Evolutionary conservation across 495 filamentous ascomycete genomes (phyloP), one percentile per base, ranked within the genome.

Genomic region (Rhypophila decipiens): DNA sequence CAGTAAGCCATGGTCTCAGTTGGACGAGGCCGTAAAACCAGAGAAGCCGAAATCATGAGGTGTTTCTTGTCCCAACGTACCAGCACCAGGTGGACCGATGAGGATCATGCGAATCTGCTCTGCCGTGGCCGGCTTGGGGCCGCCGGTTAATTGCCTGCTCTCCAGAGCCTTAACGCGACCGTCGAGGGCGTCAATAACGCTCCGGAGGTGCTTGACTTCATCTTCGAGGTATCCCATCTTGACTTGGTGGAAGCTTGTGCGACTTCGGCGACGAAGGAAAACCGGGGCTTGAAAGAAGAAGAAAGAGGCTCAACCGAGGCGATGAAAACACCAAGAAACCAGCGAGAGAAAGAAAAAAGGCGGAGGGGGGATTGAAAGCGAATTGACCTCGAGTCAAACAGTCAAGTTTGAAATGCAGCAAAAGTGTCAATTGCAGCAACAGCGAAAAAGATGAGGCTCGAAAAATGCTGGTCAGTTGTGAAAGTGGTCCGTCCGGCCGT

Each of bases 31-130:
- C 44, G 20, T 37, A 2, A 4, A 18, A 38, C n/a, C 3, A 34
- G 23, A 34, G 4, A 24, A 20, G 24, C 22, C 13, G n/a, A n/a
- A n/a, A n/a, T n/a, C n/a, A n/a, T n/a, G n/a, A n/a, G n/a, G n/a
- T n/a, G n/a, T n/a, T n/a, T n/a, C n/a, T n/a, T n/a, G 27, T 7
- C 24, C 42, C 35, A 17, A 70, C 84, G 47, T 83, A 96, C 93
- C 93, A 68, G 93, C 93, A 64, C 93, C 93, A 40, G 93, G 93
- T 63, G 93, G 94, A 12, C 93, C 93, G 79, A 99, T 97, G 55
- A 99, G 72, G 58, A 99, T 88, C 83, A 97, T 94, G 70, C 93
- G 81, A 68, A 97, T 78, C 56, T 80, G 78, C 53, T 85, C 70
- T 15, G 75, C 72, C 50, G 76, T 65, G 29, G 46, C 47, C 23